A percentile compares a stretch with the other conserved stretches of the same genome.
Evolutionary conservation across 495 filamentous ascomycete species (phyloP).

Genomic region (Talaromyces adpressus): DNA sequence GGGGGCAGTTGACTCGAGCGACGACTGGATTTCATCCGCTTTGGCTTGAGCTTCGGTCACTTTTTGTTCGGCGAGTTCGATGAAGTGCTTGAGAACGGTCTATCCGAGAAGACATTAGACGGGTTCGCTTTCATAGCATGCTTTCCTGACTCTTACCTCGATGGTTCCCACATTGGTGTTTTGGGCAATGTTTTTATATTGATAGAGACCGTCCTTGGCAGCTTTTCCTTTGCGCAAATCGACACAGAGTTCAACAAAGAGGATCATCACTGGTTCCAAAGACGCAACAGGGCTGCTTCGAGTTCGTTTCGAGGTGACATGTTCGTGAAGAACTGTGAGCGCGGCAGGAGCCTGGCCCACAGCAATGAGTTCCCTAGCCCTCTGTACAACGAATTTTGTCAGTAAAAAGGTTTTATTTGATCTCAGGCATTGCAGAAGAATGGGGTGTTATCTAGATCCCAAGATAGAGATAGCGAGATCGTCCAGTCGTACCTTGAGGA

Average conservation of each 20-base stretch:
- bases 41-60: conserved; percentile 94
- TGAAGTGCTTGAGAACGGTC: conserved; percentile 93
- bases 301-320: conserved; percentile 95
- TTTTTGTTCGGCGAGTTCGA: conserved; percentile 92
- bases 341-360: conserved; percentile 90
- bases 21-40: conserved; percentile 89
- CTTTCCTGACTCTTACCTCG: conserved; percentile 51
- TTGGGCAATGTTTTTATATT: conserved; percentile 99
- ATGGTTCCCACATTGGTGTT: conserved; percentile 98
- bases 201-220: conserved; percentile 96
- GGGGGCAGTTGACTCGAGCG: conserved; percentile 62
- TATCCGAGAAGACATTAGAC: conserved; percentile 23
- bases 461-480: not conserved
- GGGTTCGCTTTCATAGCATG: not conserved
- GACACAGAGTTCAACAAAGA: conserved; percentile 93
- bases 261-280: conserved; percentile 95
- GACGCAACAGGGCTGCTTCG: conserved; percentile 96
- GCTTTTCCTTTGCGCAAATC: conserved; percentile 95
- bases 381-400: conserved; percentile 33
- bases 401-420: conserved; percentile 4
- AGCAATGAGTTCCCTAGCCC: conserved; percentile 96
- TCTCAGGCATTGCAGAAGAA: not conserved
- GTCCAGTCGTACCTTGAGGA: conserved; percentile 63
- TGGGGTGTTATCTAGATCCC: not conserved
- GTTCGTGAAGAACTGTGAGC: conserved; percentile 92